These are phyloP conservation scores for Candida maesae DNA, from an alignment of 805 yeast species.

Conservation along the genomic window DNA sequence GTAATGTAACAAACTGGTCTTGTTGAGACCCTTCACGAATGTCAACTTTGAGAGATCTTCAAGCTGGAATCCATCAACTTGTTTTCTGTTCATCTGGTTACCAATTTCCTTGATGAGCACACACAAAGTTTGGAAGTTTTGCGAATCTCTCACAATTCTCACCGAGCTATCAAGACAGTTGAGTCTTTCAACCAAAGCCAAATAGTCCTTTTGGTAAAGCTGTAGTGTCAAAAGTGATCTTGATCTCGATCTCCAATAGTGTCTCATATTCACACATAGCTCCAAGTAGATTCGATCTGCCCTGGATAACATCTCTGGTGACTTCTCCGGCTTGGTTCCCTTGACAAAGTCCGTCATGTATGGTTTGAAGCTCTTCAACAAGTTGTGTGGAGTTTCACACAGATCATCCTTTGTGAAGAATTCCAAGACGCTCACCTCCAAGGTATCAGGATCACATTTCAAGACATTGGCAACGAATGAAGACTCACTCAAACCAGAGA, in stretches of 20 bases:
- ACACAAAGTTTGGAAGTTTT: constrained; percentile 65
- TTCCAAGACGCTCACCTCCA: constrained; percentile 72
- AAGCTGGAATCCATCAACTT: constrained; percentile 88
- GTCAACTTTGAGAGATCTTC: constrained; percentile 86
- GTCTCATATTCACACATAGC: constrained; percentile 75
- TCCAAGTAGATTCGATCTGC: constrained; percentile 85
- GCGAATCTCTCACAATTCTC: constrained; percentile 59
- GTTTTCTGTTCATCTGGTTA: constrained; percentile 95
- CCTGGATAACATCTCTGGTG: constrained; percentile 73
- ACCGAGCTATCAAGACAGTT: constrained; percentile 72
- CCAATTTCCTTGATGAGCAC: constrained; percentile 89
- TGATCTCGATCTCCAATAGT: constrained; percentile 91
- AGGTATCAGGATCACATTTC: constrained; percentile 68
- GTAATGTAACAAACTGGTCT: constrained; percentile 85
- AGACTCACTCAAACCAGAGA: constrained; percentile 55
- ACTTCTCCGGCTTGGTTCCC: constrained; percentile 51
- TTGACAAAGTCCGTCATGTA: constrained; percentile 63
- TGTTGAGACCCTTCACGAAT: constrained; percentile 85
- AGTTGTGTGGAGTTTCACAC: constrained; percentile 65
- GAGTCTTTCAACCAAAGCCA: constrained; percentile 64
- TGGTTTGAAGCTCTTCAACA: constrained; percentile 73
- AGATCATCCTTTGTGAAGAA: constrained; percentile 76
- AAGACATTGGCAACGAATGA: constrained; percentile 69
- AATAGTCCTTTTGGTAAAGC: constrained; percentile 74
- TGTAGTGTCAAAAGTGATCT: constrained; percentile 71